Base-by-base conservation (phyloP, 768 basidiomycete genomes). In the Leccinum arenicola region DNA sequence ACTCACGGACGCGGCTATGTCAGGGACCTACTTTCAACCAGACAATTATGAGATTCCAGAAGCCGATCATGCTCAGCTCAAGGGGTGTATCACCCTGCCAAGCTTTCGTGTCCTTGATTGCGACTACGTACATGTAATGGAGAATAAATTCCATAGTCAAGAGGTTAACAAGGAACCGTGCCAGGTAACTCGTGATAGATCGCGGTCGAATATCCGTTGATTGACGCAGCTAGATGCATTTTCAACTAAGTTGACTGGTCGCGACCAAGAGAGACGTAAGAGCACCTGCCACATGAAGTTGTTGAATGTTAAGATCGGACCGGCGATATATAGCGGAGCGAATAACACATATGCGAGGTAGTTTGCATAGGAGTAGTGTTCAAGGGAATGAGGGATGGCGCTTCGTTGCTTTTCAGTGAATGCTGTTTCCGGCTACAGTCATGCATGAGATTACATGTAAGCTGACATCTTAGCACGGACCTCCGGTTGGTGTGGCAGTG, bases 71-170 rank as follows among this genome's bases (percentile, higher is more conserved):
- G 65, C 86, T 85, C 19, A 98, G 80, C 69, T 98, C 82, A 8
- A 87, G 83, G 0, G 94, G 88, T 0, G 85, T 82, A 65, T 88
- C 83, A 5, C 89, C 91, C 4, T 70, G 63, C 96, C 95, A 98
- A 2, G 91, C 90, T 50, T 83, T 84, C 0, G 81, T 77, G 63
- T 96, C 93, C 73, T 98, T 98, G 76, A 98, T 96, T 3, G 95
- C 96, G 19, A 96, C 93, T 29, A 97, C 89, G 66, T 97, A 95
- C 90, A 98, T 97, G 71, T 83, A 93, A 70, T 99, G 97, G 40
- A 95, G 79, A 43, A 97, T 82, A 51, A 88, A 75, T 72, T 98
- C 97, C 91, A 98, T 97, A 5, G 87, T 90, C 35, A 95, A 67
- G 15, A 94, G 72, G 60, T 83, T 88, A 49, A 78, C 68, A 5